These are phyloP conservation scores for Colletotrichum sp. DNA, from an alignment of 2,329 filamentous ascomycete genomes.

Conservation along the genomic window DNA sequence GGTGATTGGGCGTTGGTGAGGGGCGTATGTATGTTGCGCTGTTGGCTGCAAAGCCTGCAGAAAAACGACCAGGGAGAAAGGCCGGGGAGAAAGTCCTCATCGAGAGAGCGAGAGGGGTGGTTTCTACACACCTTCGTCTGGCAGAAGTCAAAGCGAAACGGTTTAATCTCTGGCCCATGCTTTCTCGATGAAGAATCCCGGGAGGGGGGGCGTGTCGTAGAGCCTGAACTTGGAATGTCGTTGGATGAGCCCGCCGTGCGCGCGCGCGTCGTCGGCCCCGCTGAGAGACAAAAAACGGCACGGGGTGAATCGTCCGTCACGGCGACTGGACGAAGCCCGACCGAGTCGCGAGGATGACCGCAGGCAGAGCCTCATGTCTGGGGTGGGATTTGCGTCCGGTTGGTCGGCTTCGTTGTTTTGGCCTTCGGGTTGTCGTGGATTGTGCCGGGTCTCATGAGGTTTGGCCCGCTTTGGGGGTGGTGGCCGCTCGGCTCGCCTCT, in stretches of 20 bases:
- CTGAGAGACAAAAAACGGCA: background rate
- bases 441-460: background rate
- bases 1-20: background rate
- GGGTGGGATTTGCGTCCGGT: background rate
- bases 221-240: background rate
- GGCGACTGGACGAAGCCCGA: background rate
- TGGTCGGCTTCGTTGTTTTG: background rate
- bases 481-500: background rate
- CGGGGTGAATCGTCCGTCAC: background rate
- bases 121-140: background rate
- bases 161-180: background rate
- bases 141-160: background rate
- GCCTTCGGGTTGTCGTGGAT: background rate
- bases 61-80: background rate
- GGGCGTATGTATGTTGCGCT: background rate
- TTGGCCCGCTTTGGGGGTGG: background rate
- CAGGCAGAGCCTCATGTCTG: background rate
- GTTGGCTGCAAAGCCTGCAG: background rate
- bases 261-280: background rate
- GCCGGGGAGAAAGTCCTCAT: background rate
- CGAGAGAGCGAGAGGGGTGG: background rate
- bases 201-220: background rate
- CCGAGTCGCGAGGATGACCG: background rate
- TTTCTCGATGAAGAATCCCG: background rate
- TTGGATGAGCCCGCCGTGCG: background rate